These are phyloP conservation scores for Thielaviopsis cerberus DNA, from an alignment of 2,329 filamentous ascomycete genomes.

Conservation along the genomic window DNA sequence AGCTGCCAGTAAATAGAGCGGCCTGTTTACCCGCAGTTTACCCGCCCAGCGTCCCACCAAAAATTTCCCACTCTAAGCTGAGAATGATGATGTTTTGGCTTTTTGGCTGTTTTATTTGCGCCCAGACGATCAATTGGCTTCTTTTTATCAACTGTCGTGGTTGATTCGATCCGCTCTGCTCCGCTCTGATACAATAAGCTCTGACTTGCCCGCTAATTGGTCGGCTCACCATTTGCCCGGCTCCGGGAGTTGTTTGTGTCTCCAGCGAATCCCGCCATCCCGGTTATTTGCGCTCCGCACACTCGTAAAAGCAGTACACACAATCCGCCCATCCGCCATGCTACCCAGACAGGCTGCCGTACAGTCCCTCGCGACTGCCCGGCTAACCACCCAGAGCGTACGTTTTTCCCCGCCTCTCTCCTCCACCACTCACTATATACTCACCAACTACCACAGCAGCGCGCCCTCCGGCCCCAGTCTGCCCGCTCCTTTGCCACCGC, in stretches of 20 bases:
- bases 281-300: background rate
- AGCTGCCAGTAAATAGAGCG: no score
- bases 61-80: constrained; percentile 11
- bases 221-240: background rate
- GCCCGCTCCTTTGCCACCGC: constrained; percentile 7
- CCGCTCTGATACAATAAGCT: background rate
- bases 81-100: background rate
- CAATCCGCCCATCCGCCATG: constrained; percentile 17
- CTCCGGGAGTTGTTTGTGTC: background rate
- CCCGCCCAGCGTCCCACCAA: constrained; percentile 10
- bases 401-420: constrained; percentile 1
- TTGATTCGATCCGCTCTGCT: background rate
- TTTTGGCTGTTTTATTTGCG: background rate
- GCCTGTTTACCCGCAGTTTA: constrained; percentile 12
- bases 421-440: background rate
- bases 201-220: background rate
- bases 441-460: background rate
- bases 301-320: background rate
- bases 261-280: no score
- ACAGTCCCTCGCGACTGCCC: constrained; percentile 22
- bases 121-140: background rate
- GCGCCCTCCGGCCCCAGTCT: background rate
- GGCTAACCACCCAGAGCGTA: constrained; percentile 18
- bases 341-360: constrained; percentile 28
- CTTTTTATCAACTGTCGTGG: background rate